A percentile compares a stretch with the other conserved stretches of the same genome.
phyloP scores from a whole-genome alignment of 2,329 filamentous ascomycete species.

The Neospermospora avenae region DNA sequence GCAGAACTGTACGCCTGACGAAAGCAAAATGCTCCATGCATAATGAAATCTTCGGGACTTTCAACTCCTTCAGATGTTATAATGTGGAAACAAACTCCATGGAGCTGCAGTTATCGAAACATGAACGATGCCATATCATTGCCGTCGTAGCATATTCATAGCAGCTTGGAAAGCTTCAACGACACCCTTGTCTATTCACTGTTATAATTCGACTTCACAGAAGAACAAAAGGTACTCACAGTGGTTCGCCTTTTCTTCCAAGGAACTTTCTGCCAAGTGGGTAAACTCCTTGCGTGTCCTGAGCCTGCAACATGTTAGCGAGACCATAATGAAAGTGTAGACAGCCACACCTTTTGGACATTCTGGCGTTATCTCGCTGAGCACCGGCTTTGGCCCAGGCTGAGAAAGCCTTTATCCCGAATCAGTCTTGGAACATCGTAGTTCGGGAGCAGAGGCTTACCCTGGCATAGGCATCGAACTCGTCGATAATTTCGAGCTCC shows the following conservation, averaged over 20 bases:
- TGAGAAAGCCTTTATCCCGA: constrained; percentile 63
- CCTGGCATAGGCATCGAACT: constrained; percentile 64
- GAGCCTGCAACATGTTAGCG: constrained; percentile 48
- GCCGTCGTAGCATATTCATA: constrained; percentile 37
- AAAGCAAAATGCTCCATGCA: background rate
- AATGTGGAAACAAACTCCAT: background rate
- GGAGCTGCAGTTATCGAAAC: background rate
- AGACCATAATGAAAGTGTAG: background rate
- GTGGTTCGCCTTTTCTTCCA: constrained; percentile 74
- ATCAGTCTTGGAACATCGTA: background rate
- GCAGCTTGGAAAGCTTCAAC: constrained; percentile 62
- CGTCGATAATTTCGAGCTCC: constrained; percentile 63
- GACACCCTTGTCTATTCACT: constrained; percentile 49
- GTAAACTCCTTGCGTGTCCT: constrained; percentile 78
- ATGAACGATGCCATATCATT: background rate
- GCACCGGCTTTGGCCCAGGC: constrained; percentile 74
- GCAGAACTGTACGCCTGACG: background rate
- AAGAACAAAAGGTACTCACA: constrained; percentile 54
- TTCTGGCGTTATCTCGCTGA: constrained; percentile 70
- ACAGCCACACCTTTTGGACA: constrained; percentile 63
- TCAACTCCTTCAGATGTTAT: no score
- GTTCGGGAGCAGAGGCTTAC: background rate
- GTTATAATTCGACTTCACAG: background rate
- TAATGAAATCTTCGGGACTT: background rate
- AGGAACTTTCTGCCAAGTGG: constrained; percentile 65